phyloP scores from a whole-genome alignment of 2,329 filamentous ascomycete genomes.

The Microcyclospora pomicola region DNA sequence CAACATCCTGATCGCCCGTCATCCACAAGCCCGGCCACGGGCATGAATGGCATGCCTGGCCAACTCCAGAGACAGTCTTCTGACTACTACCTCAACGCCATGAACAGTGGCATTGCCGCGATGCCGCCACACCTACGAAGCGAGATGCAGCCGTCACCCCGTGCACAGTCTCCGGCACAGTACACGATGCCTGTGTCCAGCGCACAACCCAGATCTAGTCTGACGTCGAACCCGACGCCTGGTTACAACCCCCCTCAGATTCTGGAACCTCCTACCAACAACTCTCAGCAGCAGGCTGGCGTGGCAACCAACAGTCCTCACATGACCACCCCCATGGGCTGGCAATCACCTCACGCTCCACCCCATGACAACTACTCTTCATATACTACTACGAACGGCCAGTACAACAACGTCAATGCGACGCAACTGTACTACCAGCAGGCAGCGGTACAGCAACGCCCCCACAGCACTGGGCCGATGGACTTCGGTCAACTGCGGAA shows the following conservation, averaged over 20 bases:
- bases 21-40: constrained; percentile 66
- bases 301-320: constrained; percentile 79
- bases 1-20: constrained; percentile 67
- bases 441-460: constrained; percentile 60
- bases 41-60: constrained; percentile 50
- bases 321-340: constrained; percentile 52
- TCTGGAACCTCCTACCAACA: constrained; percentile 65
- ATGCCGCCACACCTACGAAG: constrained; percentile 70
- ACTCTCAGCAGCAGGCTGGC: constrained; percentile 59
- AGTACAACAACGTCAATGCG: constrained; percentile 34
- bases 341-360: constrained; percentile 64
- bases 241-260: constrained; percentile 69
- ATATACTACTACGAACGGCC: not conserved
- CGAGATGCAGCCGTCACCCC: constrained; percentile 57
- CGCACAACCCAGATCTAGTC: constrained; percentile 36
- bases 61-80: constrained; percentile 53
- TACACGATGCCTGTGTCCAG: constrained; percentile 43
- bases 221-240: constrained; percentile 66
- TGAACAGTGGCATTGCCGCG: constrained; percentile 34
- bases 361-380: not conserved
- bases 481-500: constrained; percentile 51
- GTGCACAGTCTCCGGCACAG: constrained; percentile 48
- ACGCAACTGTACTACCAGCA: constrained; percentile 45
- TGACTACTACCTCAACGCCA: constrained; percentile 69
- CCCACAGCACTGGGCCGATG: constrained; percentile 52